phyloP scores from a whole-genome alignment of 768 basidiomycete genomes.

The Pleurotus citrinopileatus region DNA sequence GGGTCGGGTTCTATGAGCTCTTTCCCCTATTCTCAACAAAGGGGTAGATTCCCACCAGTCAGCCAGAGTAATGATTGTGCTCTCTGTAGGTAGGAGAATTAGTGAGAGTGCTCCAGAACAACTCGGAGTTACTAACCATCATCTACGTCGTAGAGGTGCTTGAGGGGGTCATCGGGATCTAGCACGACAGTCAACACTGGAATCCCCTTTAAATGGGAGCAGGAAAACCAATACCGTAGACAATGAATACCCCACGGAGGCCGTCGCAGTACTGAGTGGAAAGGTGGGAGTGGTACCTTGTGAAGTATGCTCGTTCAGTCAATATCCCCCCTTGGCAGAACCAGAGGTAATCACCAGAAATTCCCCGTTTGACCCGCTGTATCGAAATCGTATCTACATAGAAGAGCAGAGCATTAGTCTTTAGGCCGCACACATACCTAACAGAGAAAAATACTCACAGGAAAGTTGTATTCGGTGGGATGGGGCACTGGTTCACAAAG shows the following conservation, averaged over 20 bases:
- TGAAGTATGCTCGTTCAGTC: slow-evolving; percentile 29
- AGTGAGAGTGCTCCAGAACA: slow-evolving; percentile 15
- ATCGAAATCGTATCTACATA: slow-evolving; percentile 33
- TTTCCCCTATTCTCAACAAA: no score
- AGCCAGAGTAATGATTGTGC: slow-evolving; percentile 33
- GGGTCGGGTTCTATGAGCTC: no score
- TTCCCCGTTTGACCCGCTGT: slow-evolving; percentile 32
- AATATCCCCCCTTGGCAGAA: slow-evolving; percentile 14
- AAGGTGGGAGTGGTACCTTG: slow-evolving; percentile 43
- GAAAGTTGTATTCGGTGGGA: slow-evolving; percentile 32
- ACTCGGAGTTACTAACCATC: slow-evolving; percentile 23
- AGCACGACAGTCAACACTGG: background rate
- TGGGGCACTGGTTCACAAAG: slow-evolving; percentile 50
- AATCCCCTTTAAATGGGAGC: slow-evolving; percentile 5
- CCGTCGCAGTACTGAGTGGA: slow-evolving; percentile 51
- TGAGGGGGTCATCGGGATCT: slow-evolving; percentile 37
- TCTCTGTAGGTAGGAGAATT: slow-evolving; percentile 14
- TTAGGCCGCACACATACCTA: background rate
- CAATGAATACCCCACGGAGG: slow-evolving; percentile 27
- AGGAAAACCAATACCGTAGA: slow-evolving; percentile 19
- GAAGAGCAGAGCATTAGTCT: background rate
- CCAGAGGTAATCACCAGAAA: slow-evolving; percentile 20
- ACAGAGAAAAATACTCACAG: slow-evolving; percentile 4
- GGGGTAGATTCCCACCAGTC: slow-evolving; percentile 20
- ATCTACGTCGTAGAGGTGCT: slow-evolving; percentile 36